Evolutionary conservation across 2,329 filamentous ascomycete species (phyloP).

Genomic region (Fusarium sp.): DNA sequence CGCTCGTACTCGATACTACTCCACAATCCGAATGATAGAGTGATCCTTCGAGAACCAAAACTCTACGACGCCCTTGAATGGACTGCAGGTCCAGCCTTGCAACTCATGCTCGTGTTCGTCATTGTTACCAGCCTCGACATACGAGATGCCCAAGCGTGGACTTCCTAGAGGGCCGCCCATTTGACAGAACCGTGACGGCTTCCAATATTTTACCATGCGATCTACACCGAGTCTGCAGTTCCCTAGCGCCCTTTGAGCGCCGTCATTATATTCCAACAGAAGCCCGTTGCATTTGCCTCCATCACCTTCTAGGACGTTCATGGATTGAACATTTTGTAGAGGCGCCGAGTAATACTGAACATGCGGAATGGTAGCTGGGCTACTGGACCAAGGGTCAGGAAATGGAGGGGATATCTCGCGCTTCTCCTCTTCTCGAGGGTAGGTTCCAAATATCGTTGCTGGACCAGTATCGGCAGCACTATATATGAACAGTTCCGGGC

Average conservation of each 20-base stretch:
- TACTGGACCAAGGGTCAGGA: not conserved
- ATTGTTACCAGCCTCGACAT: not conserved
- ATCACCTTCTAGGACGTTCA: constrained; percentile 2
- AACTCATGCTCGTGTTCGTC: not conserved
- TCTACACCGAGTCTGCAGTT: not conserved
- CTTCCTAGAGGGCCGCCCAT: too few species aligned
- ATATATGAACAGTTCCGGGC: constrained; percentile 6
- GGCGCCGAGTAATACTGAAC: not conserved
- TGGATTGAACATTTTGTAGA: not conserved
- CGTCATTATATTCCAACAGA: constrained; percentile 1
- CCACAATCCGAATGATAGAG: not conserved
- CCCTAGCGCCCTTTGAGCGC: constrained; percentile 2
- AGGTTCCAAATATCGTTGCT: constrained; percentile 21
- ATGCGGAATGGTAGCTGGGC: not conserved
- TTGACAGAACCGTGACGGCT: not conserved
- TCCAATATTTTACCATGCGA: not conserved
- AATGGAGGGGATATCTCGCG: not conserved
- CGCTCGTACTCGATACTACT: not conserved
- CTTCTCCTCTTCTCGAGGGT: not conserved
- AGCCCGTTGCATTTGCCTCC: constrained; percentile 2
- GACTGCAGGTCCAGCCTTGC: constrained; percentile 8
- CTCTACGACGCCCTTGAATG: constrained; percentile 3
- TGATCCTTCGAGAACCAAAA: constrained; percentile 15
- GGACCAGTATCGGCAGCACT: constrained; percentile 11
- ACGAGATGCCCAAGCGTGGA: not conserved